A percentile compares a stretch with the other conserved stretches of the same genome.
These are phyloP conservation scores for Xylaria sp. DNA, from an alignment of 2,329 filamentous ascomycete genomes.

Conservation along the genomic window DNA sequence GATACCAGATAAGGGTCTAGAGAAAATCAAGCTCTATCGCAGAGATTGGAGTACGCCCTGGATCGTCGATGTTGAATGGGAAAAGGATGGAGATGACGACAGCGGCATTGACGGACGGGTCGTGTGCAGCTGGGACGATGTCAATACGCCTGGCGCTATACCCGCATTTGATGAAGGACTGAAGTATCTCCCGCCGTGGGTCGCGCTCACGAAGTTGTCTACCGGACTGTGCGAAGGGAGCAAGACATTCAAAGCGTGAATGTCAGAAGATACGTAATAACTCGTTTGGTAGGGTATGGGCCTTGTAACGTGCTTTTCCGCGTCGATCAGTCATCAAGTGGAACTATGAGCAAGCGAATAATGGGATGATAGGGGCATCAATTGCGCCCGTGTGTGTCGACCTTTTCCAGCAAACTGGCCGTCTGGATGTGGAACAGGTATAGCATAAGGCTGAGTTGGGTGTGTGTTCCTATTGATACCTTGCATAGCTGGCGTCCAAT, in stretches of 20 bases:
- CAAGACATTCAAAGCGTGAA: conserved; percentile 66
- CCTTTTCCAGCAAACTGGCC: background rate
- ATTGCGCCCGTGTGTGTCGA: conserved; percentile 1
- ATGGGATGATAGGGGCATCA: background rate
- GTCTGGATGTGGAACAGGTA: background rate
- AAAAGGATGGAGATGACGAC: conserved; percentile 49
- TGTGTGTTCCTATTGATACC: conserved; percentile 25
- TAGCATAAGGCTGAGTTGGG: conserved; percentile 6
- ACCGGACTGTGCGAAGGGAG: conserved; percentile 85
- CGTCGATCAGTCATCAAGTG: background rate
- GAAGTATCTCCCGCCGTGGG: conserved; percentile 83
- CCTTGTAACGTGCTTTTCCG: background rate
- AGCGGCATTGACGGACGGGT: conserved; percentile 69
- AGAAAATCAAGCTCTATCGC: conserved; percentile 81
- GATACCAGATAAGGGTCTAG: conserved; percentile 70
- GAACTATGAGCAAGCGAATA: background rate
- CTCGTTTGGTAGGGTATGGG: background rate
- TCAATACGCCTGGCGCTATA: conserved; percentile 75
- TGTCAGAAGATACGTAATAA: background rate
- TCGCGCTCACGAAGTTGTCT: conserved; percentile 75
- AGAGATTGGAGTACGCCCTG: conserved; percentile 81
- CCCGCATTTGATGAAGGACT: conserved; percentile 85
- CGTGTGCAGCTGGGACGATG: conserved; percentile 88
- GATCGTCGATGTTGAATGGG: conserved; percentile 78
- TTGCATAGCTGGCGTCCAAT: conserved; percentile 34